Percentiles rank a stretch among this genome's conserved stretches.
These are phyloP conservation scores for Phytopythium oedochilum DNA, from an alignment of 352 stramenopile species.

Conservation along the genomic window DNA sequence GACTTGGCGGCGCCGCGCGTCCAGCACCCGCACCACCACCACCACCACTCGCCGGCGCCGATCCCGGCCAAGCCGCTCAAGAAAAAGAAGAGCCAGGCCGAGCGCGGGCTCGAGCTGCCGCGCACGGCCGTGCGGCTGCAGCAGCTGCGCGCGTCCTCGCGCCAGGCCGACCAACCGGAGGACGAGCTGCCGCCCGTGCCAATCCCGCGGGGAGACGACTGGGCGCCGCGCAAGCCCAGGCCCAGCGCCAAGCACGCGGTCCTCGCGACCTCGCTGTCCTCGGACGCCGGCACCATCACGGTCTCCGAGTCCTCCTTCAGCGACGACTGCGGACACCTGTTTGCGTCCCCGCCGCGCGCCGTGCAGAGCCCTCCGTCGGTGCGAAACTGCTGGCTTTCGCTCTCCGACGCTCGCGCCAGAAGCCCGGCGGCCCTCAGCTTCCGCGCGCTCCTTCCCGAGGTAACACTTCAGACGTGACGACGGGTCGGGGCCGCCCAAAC, in stretches of 20 bases:
- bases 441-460: constrained; percentile 27
- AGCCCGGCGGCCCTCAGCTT: constrained; percentile 13
- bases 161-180: not conserved
- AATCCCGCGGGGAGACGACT: not conserved
- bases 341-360: constrained; percentile 22
- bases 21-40: not conserved
- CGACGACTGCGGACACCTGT: constrained; percentile 21
- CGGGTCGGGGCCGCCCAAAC: too few species aligned
- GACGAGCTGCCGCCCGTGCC: constrained; percentile 5
- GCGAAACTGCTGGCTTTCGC: too few species aligned
- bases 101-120: constrained; percentile 13
- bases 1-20: not conserved
- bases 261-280: constrained; percentile 13
- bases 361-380: constrained; percentile 2
- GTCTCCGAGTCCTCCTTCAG: constrained; percentile 49
- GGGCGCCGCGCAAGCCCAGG: not conserved
- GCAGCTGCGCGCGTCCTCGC: constrained; percentile 7
- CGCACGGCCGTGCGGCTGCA: constrained; percentile 24
- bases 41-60: not conserved
- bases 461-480: too few species aligned
- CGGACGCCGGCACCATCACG: constrained; percentile 19
- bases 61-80: constrained; percentile 7
- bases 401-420: not conserved
- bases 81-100: not conserved
- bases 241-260: not conserved